phyloP scores from a whole-genome alignment of 768 basidiomycete species.

The Cystofilobasidium bisporidii region DNA sequence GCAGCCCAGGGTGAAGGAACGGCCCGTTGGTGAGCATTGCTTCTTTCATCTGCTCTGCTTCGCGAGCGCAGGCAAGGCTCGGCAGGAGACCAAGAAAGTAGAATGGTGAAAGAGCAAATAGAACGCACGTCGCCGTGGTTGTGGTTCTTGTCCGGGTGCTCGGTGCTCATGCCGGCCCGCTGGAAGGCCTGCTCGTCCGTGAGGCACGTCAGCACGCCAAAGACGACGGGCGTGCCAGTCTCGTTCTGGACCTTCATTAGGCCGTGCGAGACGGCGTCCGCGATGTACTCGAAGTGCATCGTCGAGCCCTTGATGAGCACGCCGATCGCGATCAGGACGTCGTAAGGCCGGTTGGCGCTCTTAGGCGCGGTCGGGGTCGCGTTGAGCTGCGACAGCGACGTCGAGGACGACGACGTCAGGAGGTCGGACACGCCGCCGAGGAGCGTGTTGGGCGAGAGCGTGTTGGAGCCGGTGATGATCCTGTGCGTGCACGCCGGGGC shows the following conservation, averaged over 20 bases:
- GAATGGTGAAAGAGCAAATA: neutral
- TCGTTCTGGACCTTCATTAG: conserved; percentile 93
- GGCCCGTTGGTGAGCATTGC: neutral
- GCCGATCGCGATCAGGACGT: conserved; percentile 93
- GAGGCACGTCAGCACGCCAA: conserved; percentile 87
- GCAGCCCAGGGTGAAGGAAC: neutral
- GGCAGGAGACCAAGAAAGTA: no score
- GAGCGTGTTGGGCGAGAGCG: conserved; percentile 41
- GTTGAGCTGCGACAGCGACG: conserved; percentile 41
- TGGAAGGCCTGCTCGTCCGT: conserved; percentile 90
- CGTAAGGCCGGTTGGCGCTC: conserved; percentile 51
- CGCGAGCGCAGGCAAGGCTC: no score
- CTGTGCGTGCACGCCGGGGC: conserved; percentile 43
- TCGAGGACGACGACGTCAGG: conserved; percentile 43
- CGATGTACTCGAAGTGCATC: conserved; percentile 99
- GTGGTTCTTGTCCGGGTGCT: conserved; percentile 60
- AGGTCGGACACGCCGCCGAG: conserved; percentile 42
- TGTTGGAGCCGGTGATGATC: conserved; percentile 69
- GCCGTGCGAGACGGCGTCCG: conserved; percentile 81
- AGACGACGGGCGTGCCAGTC: conserved; percentile 85
- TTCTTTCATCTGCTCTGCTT: neutral
- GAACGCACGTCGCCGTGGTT: conserved; percentile 44
- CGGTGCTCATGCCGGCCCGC: conserved; percentile 75
- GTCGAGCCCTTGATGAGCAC: conserved; percentile 96
- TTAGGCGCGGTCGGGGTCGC: conserved; percentile 41